Evolutionary conservation across 306 rosid genomes (phyloP), one percentile per base, ranked within the genome.

Genomic region (Canavalia ensiformis): DNA sequence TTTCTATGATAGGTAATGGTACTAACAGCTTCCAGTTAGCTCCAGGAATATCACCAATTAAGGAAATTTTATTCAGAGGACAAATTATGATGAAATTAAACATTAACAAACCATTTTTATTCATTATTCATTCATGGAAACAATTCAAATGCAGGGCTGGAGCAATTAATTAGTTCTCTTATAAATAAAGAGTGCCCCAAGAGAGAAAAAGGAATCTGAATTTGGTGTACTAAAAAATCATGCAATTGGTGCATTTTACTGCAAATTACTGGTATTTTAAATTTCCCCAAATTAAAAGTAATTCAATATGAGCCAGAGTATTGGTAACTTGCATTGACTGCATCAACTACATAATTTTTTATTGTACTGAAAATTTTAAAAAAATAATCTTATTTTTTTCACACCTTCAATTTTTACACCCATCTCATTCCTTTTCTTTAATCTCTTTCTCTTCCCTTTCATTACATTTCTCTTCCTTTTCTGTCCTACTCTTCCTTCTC

Each of bases 21-120:
- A 34, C 9, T 68, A 44, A 8, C 60, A 69, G 13, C 67, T 69
- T 13, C 78, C 33, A 69, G 52, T 68, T 11, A 45, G 59, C 73
- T 54, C 74, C 33, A 39, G 56, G 83, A 72, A 77, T 62, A 64
- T 72, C 31, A 55, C 72, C 73, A 78, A 47, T 47, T 56, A 66
- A 18, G 50, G 79, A 35, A 69, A 74, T 39, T 39, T 47, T 56
- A 33, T 73, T 57, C 68, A 47, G 34, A 49, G 41, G 37, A 65
- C 80, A 79, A 46, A 68, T 60, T 70, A 60, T 59, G 57, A 76
- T 64, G 58, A 83, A 86, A 68, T 45, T 68, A 45, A 49, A 59
- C 79, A 69, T 29, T 57, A 80, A 77, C 66, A 74, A 59, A 41
- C 68, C 76, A 68, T 59, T 45, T 58, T 69, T 74, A 60, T 35